Evolutionary conservation across 306 rosid species (phyloP).

Genomic region (Casuarina glauca): DNA sequence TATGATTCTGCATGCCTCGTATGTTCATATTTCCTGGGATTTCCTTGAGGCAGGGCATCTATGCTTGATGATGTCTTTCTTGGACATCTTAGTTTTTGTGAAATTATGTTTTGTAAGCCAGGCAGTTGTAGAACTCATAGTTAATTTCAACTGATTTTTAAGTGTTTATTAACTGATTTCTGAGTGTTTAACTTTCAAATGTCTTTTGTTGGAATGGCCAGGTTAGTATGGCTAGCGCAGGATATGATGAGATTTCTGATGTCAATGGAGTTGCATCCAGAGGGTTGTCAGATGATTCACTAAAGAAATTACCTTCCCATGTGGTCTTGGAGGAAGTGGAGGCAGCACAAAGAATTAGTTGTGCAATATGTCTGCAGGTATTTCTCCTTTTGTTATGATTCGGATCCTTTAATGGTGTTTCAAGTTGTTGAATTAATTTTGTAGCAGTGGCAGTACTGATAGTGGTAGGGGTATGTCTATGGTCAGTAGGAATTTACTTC

Average conservation of each 20-base stretch:
- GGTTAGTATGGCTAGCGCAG: slow-evolving; percentile 43
- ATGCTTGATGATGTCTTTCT: not conserved
- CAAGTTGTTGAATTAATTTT: not conserved
- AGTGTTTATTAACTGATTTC: not conserved
- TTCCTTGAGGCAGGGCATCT: not conserved
- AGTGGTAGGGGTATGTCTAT: not conserved
- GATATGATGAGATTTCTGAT: slow-evolving; percentile 51
- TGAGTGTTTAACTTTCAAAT: not conserved
- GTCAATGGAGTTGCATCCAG: slow-evolving; percentile 41
- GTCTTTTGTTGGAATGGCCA: slow-evolving; percentile 35
- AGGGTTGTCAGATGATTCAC: slow-evolving; percentile 61
- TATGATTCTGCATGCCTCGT: not conserved
- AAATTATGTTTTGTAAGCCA: not conserved
- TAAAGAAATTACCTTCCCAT: slow-evolving; percentile 62
- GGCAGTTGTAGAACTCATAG: not conserved
- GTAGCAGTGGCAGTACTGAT: not conserved
- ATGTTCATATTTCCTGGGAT: not conserved
- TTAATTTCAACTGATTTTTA: no score
- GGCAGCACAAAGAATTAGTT: slow-evolving; percentile 45
- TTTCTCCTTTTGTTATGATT: slow-evolving; percentile 16
- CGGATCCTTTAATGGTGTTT: not conserved
- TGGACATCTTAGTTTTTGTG: not conserved
- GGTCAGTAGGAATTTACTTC: not conserved
- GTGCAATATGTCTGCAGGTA: slow-evolving; percentile 85
- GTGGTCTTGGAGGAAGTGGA: slow-evolving; percentile 47